Evolutionary conservation across 2,329 filamentous ascomycete species (phyloP).

Genomic region (Phaeophleospora eucalypticola): DNA sequence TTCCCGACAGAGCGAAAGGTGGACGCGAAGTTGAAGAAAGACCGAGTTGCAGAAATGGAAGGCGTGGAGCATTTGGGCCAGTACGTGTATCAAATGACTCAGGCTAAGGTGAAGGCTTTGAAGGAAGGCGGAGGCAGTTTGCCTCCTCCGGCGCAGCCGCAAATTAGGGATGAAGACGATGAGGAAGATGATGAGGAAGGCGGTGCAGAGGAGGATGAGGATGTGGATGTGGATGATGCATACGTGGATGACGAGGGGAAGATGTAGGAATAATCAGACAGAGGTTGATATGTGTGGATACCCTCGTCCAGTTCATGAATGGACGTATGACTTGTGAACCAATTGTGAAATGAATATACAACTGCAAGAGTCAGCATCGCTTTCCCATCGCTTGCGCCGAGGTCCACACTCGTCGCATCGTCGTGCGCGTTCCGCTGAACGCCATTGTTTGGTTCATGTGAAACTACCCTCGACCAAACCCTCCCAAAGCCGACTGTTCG

Average conservation of each 20-base stretch:
- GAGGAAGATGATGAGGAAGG: conserved; percentile 29
- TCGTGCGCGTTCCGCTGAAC: no score
- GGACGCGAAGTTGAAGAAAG: conserved; percentile 33
- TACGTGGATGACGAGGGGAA: conserved; percentile 1
- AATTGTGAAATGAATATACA: no score
- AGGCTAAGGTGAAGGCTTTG: conserved; percentile 60
- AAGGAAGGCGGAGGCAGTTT: conserved; percentile 39
- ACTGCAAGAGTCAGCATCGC: no score
- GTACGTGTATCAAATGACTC: conserved; percentile 96
- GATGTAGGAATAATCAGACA: not conserved
- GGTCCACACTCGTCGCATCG: no score
- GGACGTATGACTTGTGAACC: no score
- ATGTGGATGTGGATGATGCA: conserved; percentile 15
- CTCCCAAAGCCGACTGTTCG: no score
- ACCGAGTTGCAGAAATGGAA: conserved; percentile 69
- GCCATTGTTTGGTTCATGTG: no score
- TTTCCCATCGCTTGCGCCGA: no score
- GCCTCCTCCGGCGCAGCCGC: conserved; percentile 19
- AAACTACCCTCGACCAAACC: no score
- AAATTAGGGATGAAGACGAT: not conserved
- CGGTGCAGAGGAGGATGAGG: conserved; percentile 29
- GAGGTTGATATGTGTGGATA: no score
- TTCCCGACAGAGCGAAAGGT: conserved; percentile 62
- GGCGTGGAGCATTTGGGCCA: conserved; percentile 90
- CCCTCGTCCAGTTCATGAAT: no score